Base-by-base conservation (phyloP, 2,329 filamentous ascomycete species). In the Pseudocercospora musae region DNA sequence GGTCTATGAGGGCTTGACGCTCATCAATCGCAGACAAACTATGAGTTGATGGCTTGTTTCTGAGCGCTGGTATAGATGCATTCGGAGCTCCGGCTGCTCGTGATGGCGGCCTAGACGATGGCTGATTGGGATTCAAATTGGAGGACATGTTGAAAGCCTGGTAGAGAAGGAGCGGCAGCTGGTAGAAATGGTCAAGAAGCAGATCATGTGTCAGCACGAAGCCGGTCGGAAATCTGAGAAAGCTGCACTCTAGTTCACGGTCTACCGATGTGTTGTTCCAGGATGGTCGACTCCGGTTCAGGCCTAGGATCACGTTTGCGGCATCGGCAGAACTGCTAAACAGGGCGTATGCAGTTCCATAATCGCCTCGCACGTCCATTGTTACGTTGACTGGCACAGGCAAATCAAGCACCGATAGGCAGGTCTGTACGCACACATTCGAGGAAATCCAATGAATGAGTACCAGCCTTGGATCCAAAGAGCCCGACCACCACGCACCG, bases 301-400 rank as follows among this genome's bases (percentile, higher is more conserved):
- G 57, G 13, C 31, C 52, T 31, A 53, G 40, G 2, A 63, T 29
- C 4, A 54, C 33, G 10, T 15, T 31, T 13, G 53, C 46, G 20
- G 61, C 61, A 33, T 60, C 61, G 9, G 44, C 27, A 10, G 61
- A 37, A 27, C 42, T 59, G 18, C 50, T 57, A 27, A 63, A 63
- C 5, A 63, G 46, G 18, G 46, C 57, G 40, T 59, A 63, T 8
- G 59, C 61, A 8, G 46, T 63, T 21, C 52, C 58, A 29, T 57
- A 53, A 21, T 63, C 61, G 23, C 61, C 61, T 50, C 46, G 61
- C 15, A 59, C 48, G n/a, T 63, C 61, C 57, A 55, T 57, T 4
- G 57, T 57, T 3, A 56, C 18, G 15, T 57, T 59, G 52, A 33
- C 25, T 9, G 61, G 61, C 20, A 46, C n/a, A 11, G 61, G 61